Evolutionary conservation across 441 rosid genomes (phyloP).

Genomic region (Adansonia madagascariensis): DNA sequence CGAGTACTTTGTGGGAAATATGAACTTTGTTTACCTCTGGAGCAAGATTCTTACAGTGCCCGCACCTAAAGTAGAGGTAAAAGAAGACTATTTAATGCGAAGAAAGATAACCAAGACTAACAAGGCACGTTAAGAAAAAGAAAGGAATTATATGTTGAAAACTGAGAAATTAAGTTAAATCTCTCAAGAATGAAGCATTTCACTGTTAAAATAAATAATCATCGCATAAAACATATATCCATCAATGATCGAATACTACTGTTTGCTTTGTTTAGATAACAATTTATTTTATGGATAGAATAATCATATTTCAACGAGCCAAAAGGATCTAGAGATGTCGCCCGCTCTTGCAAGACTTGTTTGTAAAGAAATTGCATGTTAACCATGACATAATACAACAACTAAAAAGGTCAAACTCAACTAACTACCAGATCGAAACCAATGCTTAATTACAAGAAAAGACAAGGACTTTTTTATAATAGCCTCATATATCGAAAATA

Average conservation of each 20-base stretch:
- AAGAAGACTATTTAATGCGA: not conserved
- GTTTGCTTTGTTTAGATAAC: too few species aligned
- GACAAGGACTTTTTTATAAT: not conserved
- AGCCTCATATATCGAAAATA: not conserved
- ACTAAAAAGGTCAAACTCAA: not conserved
- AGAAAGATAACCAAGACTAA: constrained; percentile 1
- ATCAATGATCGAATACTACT: not conserved
- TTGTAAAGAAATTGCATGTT: not conserved
- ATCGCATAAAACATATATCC: not conserved
- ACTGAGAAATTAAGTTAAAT: not conserved
- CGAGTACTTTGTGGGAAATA: not conserved
- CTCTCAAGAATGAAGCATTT: not conserved
- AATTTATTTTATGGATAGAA: not conserved
- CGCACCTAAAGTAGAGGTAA: constrained; percentile 65
- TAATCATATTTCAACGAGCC: not conserved
- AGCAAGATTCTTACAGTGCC: constrained; percentile 92
- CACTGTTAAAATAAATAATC: not conserved
- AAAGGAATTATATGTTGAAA: not conserved
- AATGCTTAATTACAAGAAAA: not conserved
- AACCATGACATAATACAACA: not conserved
- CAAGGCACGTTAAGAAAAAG: not conserved
- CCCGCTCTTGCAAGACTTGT: not conserved
- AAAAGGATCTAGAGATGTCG: not conserved
- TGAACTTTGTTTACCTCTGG: constrained; percentile 69
- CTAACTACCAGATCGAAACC: not conserved